These are phyloP conservation scores for Monilinia vaccinii-corymbosi DNA, from an alignment of 2,329 filamentous ascomycete species.

Conservation along the genomic window DNA sequence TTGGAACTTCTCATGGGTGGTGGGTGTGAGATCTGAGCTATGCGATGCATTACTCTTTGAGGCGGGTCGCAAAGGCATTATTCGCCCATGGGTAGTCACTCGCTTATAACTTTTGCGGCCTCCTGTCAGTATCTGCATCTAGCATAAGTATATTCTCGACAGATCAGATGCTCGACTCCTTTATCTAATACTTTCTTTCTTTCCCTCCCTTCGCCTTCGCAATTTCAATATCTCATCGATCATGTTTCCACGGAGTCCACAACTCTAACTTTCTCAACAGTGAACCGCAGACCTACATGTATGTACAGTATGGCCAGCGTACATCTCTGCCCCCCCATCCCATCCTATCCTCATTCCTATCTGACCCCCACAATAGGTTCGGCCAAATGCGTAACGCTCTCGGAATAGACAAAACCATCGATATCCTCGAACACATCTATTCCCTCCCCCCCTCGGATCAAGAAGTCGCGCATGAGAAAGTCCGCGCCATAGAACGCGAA, in stretches of 20 bases:
- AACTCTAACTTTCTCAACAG: background rate
- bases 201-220: background rate
- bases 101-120: background rate
- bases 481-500: slow-evolving; percentile 69
- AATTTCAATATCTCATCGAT: background rate
- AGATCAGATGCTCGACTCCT: background rate
- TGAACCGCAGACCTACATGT: slow-evolving; percentile 11
- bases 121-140: background rate
- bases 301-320: background rate
- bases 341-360: background rate
- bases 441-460: slow-evolving; percentile 54
- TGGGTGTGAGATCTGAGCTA: background rate
- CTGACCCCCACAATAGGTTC: slow-evolving; percentile 61
- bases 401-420: slow-evolving; percentile 58
- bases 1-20: background rate
- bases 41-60: background rate
- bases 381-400: slow-evolving; percentile 70
- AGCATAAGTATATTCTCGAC: background rate
- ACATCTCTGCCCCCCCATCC: background rate
- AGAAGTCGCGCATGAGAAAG: slow-evolving; percentile 57
- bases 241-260: too few species aligned
- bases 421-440: slow-evolving; percentile 88
- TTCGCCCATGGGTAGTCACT: background rate
- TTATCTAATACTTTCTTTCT: background rate
- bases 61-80: too few species aligned